These are phyloP conservation scores for Vitis hybrid DNA, from an alignment of 177 flowering plant genomes.

Conservation along the genomic window DNA sequence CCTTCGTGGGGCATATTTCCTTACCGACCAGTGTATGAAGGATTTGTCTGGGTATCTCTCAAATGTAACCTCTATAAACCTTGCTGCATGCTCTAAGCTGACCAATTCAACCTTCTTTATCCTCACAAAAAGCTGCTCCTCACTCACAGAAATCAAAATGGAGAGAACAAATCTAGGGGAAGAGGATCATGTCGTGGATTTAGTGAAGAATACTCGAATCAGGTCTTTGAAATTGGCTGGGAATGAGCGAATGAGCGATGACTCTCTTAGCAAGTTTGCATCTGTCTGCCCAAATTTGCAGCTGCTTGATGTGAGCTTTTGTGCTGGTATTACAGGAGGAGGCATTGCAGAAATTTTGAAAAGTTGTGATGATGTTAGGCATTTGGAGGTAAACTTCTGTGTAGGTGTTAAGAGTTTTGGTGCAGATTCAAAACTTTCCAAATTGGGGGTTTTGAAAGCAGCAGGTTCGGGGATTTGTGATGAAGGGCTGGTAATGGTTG, in stretches of 20 bases:
- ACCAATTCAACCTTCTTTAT: slow-evolving; percentile 34
- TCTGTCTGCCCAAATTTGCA: slow-evolving; percentile 40
- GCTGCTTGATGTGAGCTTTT: slow-evolving; percentile 36
- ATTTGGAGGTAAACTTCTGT: slow-evolving; percentile 34
- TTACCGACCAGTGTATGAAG: slow-evolving; percentile 33
- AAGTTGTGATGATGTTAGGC: slow-evolving; percentile 32
- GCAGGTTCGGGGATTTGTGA: slow-evolving; percentile 29
- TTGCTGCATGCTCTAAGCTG: slow-evolving; percentile 32
- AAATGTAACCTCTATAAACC: slow-evolving; percentile 29
- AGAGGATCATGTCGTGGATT: slow-evolving; percentile 9
- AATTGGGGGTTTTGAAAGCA: slow-evolving; percentile 40
- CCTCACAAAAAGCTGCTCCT: slow-evolving; percentile 32
- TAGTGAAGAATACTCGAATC: slow-evolving; percentile 21
- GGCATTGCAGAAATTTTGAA: slow-evolving; percentile 36
- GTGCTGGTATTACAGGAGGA: slow-evolving; percentile 32
- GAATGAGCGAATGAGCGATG: slow-evolving; percentile 30
- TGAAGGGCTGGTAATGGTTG: slow-evolving; percentile 32
- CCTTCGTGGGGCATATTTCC: slow-evolving; percentile 40
- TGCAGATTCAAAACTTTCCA: slow-evolving; percentile 17
- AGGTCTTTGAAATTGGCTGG: slow-evolving; percentile 30
- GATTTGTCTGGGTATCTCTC: slow-evolving; percentile 31
- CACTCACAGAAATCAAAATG: slow-evolving; percentile 39
- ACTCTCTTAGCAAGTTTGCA: slow-evolving; percentile 27
- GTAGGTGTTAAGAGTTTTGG: slow-evolving; percentile 16
- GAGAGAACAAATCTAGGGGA: slow-evolving; percentile 44